Base-by-base conservation (phyloP, 1,284 basidiomycete genomes). In the Leccinum pallidistipes region DNA sequence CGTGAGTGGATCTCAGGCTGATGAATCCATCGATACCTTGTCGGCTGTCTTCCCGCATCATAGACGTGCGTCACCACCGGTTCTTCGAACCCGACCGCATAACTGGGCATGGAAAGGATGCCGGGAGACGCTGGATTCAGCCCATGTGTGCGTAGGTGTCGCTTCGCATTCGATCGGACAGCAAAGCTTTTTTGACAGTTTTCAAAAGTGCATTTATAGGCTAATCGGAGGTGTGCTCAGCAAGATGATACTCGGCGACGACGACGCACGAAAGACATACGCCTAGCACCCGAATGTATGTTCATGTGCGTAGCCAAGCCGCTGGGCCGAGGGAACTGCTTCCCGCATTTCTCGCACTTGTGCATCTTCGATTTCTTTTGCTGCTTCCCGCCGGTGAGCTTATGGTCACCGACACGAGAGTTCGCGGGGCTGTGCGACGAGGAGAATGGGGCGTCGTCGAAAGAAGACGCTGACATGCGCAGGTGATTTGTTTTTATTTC, bases 281-380 rank as follows among this genome's bases (percentile, higher is more conserved):
- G 87, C 70, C 81, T 86, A 6, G 79, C 80, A 16, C 88, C 86
- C 5, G 82, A 84, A 67, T 89, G 87, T 5, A 82, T 83, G 56
- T 86, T 84, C 86, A 87, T 87, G 66, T 89, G 88, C 2, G 87
- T 87, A 40, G 76, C 76, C 51, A 89, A 76, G 12, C 85, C 85
- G 57, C 84, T 86, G 3, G 87, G 87, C 62, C 86, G 78, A 32
- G 85, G 85, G 68, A 88, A 88, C 57, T 75, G 65, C 71, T 88
- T 88, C 3, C 77, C 71, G 71, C 86, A 88, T 1, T 83, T 74
- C 31, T 72, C 69, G 65, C 86, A 86, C 59, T 76, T 68, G 62
- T 84, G 83, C 79, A 82, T 81, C 62, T 84, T 84, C 1, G 79
- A 76, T 61, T 78, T 83, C 67, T 81, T 83, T 11, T 62, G 58